Conservation (phyloP, 768 basidiomycete genomes). For the Pilatotrama ljubarskyi region DNA sequence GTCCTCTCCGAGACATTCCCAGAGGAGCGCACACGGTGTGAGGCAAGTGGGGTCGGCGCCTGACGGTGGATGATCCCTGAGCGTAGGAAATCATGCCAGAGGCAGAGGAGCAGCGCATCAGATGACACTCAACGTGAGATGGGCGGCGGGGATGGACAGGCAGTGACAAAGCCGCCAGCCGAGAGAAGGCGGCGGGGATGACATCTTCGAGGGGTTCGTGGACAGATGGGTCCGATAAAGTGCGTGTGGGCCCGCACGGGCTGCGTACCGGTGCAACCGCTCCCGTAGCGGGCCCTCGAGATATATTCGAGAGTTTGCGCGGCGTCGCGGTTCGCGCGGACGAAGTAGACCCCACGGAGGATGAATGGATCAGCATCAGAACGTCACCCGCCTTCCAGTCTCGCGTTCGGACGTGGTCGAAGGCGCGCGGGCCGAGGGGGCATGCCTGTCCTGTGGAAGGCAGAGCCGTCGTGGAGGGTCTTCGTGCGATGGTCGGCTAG, state of each 20-base stretch:
- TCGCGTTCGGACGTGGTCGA: neutral
- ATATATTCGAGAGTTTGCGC: conserved; percentile 3
- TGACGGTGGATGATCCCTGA: conserved; percentile 8
- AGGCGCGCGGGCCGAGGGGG: conserved; percentile 13
- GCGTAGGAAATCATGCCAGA: conserved; percentile 15
- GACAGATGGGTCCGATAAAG: conserved; percentile 19
- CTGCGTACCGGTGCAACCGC: conserved; percentile 2
- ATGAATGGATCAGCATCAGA: conserved; percentile 8
- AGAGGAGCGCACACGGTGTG: conserved; percentile 8
- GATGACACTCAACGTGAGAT: conserved; percentile 20
- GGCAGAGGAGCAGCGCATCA: conserved; percentile 17
- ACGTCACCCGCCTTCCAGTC: conserved; percentile 5
- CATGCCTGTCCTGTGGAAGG: conserved; percentile 3
- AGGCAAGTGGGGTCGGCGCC: neutral
- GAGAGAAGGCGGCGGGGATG: conserved; percentile 18
- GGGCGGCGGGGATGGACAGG: neutral
- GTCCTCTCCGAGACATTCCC: conserved; percentile 7
- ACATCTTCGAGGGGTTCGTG: conserved; percentile 14
- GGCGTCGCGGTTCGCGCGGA: conserved; percentile 5
- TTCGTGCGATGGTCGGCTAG: conserved; percentile 22
- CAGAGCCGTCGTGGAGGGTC: conserved; percentile 3
- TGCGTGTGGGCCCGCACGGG: conserved; percentile 2
- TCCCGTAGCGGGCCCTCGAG: neutral
- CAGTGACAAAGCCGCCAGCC: conserved; percentile 8
- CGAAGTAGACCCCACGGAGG: conserved; percentile 11